Base-by-base conservation (phyloP, 2,329 filamentous ascomycete species). In the Colletotrichum endophyticum region DNA sequence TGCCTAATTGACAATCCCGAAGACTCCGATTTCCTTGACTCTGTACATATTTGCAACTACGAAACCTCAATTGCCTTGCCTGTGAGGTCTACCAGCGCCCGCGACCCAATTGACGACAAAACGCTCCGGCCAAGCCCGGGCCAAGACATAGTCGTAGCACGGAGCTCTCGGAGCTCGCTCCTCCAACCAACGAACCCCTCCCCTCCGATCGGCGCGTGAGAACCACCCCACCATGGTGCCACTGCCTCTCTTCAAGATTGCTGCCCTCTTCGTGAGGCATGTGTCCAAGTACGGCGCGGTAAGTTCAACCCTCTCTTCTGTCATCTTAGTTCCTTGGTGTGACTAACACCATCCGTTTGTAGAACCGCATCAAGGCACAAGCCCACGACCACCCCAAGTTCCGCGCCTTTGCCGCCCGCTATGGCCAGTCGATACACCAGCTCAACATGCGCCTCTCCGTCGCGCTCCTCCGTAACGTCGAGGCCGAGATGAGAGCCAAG, bases 221-320 rank as follows among this genome's bases (percentile, higher is more conserved):
- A 67, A 68, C 27, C 44, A 71, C 67, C 75, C 75, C 79, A 80
- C 77, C 70, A 94, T 94, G 92, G 92, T 94, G 61, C 89, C 92
- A 72, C 86, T 94, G 53, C 92, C 92, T 25, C 86, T 94, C 22
- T 94, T 94, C 85, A 94, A 94, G 85, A 90, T 94, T 79, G 92
- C 89, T 27, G 84, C 92, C 72, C 87, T 94, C 63, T 92, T 94
- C 79, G 87, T 94, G 81, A 89, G 91, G 79, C 92, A 94, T 81
- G 85, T 94, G 70, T 94, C 92, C 72, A 94, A 94, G 85, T 94
- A 94, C 87, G 92, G 92, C 81, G 92, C 92, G 72, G 92, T 94
- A 89, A 79, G 91, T 85, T 63, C 59, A n/a, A 8, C 34, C 32
- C 22, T 13, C 57, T 69, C 30, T 25, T 3, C 27, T 28, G n/a